A percentile compares a stretch with the other conserved stretches of the same genome.
phyloP scores from a whole-genome alignment of 192 early-diverging fungal species.

The Martensiomyces pterosporus region DNA sequence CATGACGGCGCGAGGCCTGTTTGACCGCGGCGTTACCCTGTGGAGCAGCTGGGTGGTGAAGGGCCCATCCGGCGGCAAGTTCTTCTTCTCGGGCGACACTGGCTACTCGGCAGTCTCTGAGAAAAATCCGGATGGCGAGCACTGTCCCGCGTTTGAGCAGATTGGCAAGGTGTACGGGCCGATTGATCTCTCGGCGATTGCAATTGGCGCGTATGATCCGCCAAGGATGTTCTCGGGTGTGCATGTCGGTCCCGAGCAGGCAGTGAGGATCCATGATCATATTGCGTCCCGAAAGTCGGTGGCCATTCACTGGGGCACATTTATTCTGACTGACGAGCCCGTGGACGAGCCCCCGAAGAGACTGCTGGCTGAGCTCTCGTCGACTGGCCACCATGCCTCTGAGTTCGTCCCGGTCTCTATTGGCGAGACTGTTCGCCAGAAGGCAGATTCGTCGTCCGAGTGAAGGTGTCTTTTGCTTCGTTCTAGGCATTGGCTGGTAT shows the following conservation, averaged over 20 bases:
- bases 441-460: no score
- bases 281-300: slow-evolving; percentile 60
- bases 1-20: slow-evolving; percentile 51
- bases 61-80: slow-evolving; percentile 28
- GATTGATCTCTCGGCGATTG: slow-evolving; percentile 71
- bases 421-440: slow-evolving; percentile 55
- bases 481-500: no score
- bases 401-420: slow-evolving; percentile 51
- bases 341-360: slow-evolving; percentile 64
- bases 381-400: slow-evolving; percentile 46
- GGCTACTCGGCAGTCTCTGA: slow-evolving; percentile 66
- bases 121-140: slow-evolving; percentile 52
- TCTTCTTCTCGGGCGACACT: slow-evolving; percentile 63
- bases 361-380: slow-evolving; percentile 53
- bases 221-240: slow-evolving; percentile 62
- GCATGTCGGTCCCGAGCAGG: slow-evolving; percentile 78
- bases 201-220: slow-evolving; percentile 83
- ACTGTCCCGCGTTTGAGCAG: slow-evolving; percentile 80
- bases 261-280: slow-evolving; percentile 75
- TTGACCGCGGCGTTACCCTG: slow-evolving; percentile 68
- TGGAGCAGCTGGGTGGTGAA: slow-evolving; percentile 74
- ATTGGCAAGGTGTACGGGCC: slow-evolving; percentile 72
- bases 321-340: slow-evolving; percentile 67
- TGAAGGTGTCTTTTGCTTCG: no score
- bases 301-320: slow-evolving; percentile 87